phyloP scores from a whole-genome alignment of 495 filamentous ascomycete species.

The Terfezia claveryi region DNA sequence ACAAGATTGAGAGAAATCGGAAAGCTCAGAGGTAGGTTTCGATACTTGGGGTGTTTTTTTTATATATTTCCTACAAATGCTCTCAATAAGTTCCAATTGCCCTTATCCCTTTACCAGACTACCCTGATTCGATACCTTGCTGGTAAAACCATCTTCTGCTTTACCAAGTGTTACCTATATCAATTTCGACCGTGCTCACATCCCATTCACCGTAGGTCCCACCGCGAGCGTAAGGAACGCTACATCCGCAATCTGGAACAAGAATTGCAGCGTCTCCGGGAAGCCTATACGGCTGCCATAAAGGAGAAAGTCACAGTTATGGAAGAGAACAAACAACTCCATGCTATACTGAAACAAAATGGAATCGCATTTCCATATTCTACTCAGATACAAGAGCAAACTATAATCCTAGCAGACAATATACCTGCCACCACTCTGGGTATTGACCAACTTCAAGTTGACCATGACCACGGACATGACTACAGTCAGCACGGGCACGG shows the following conservation, averaged over 20 bases:
- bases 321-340: slow-evolving; percentile 60
- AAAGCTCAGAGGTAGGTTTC: no score
- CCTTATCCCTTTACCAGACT: background rate
- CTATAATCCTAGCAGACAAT: background rate
- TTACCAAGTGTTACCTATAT: slow-evolving; percentile 1
- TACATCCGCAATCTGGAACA: slow-evolving; percentile 88
- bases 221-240: slow-evolving; percentile 88
- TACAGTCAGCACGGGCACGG: background rate
- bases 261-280: slow-evolving; percentile 52
- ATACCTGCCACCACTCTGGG: background rate
- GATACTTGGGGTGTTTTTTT: no score
- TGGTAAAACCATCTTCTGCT: background rate
- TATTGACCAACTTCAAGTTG: no score
- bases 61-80: no score
- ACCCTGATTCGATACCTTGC: background rate
- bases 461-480: background rate
- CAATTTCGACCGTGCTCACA: slow-evolving; percentile 1
- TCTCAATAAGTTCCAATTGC: background rate
- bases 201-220: slow-evolving; percentile 32
- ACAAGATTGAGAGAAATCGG: no score
- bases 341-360: slow-evolving; percentile 47
- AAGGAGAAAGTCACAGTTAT: slow-evolving; percentile 41
- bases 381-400: background rate
- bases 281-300: slow-evolving; percentile 36
- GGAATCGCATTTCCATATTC: slow-evolving; percentile 34